Conservation (phyloP, 306 rosid species). For the Quercus engelmannii region DNA sequence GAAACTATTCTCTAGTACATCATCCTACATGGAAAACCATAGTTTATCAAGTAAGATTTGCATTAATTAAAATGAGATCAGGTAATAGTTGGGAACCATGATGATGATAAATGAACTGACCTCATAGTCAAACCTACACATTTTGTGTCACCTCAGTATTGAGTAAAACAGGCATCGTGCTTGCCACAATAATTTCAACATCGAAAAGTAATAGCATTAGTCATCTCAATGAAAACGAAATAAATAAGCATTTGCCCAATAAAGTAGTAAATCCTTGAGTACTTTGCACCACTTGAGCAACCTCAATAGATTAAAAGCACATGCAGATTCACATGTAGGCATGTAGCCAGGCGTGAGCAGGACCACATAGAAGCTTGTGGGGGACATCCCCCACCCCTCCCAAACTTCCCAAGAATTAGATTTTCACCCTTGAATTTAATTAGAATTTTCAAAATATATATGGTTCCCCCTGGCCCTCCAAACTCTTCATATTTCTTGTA, state of each 20-base stretch:
- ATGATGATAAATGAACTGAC: slow-evolving; percentile 32
- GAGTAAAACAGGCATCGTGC: slow-evolving; percentile 26
- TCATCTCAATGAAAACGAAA: slow-evolving; percentile 15
- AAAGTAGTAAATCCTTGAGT: not conserved
- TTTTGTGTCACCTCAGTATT: slow-evolving; percentile 31
- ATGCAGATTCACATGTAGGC: not conserved
- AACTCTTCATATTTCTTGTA: no score
- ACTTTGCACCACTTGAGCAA: not conserved
- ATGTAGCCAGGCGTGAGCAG: not conserved
- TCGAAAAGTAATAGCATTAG: not conserved
- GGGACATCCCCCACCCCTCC: no score
- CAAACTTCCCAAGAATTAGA: no score
- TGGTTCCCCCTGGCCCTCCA: no score
- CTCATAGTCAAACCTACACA: slow-evolving; percentile 91
- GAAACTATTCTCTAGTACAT: slow-evolving; percentile 82
- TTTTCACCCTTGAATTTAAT: no score
- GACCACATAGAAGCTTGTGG: no score
- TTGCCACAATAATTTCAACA: slow-evolving; percentile 21
- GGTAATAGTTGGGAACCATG: slow-evolving; percentile 4
- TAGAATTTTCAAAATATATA: no score
- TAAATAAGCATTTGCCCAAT: not conserved
- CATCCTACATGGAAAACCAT: slow-evolving; percentile 56
- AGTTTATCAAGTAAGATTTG: not conserved
- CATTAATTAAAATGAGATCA: not conserved
- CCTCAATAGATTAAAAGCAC: not conserved